phyloP scores from a whole-genome alignment of 2,329 filamentous ascomycete species.

The Scedosporium boydii region DNA sequence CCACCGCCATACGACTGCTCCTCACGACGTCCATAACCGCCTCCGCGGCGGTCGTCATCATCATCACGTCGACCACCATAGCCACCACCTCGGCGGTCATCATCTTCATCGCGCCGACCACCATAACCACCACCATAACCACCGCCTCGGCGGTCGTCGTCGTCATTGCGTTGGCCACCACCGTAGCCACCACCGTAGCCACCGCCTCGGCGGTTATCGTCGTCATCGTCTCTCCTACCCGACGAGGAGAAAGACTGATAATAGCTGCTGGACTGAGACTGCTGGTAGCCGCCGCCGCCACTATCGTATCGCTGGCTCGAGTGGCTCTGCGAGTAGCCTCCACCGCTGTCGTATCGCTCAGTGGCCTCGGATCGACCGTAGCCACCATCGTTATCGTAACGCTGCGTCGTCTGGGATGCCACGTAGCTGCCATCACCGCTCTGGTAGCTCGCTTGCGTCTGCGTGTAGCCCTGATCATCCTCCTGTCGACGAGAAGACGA shows the following conservation, averaged over 20 bases:
- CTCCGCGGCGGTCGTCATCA: conserved; percentile 16
- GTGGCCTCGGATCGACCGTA: conserved; percentile 4
- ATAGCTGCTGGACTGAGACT: conserved; percentile 43
- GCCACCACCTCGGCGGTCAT: conserved; percentile 15
- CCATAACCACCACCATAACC: background rate
- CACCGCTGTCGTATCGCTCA: conserved; percentile 3
- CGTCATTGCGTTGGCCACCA: conserved; percentile 5
- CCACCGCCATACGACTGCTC: conserved; percentile 13
- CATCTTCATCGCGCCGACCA: background rate
- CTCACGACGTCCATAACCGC: conserved; percentile 10
- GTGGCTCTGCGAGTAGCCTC: conserved; percentile 32
- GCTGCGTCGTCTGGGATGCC: conserved; percentile 50
- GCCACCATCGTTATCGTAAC: conserved; percentile 35
- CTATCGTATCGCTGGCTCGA: conserved; percentile 26
- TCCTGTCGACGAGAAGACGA: conserved; percentile 49
- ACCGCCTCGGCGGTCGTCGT: background rate
- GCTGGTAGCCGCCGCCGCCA: conserved; percentile 53
- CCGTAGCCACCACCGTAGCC: background rate
- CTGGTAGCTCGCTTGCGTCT: conserved; percentile 53
- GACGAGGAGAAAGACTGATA: background rate
- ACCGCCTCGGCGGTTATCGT: background rate
- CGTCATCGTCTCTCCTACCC: conserved; percentile 1
- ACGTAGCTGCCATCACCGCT: conserved; percentile 47
- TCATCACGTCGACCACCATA: conserved; percentile 15
- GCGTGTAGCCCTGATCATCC: conserved; percentile 52